Percentiles rank a stretch among this genome's conserved stretches.
Conservation (phyloP, 441 rosid species). For the Erodium texanum region DNA sequence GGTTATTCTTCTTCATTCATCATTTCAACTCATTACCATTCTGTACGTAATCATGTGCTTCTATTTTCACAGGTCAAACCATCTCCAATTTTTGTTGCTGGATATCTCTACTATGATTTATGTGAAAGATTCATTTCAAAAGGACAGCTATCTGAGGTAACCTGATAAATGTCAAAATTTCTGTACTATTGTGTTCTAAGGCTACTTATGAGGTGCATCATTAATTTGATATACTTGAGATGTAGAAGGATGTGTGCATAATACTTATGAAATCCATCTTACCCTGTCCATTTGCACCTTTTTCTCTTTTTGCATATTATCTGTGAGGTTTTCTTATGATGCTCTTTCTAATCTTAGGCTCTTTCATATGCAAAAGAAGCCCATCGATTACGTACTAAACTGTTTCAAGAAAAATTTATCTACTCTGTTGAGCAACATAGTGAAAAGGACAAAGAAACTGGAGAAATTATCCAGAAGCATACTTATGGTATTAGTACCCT, state of each 20-base stretch:
- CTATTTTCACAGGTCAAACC: conserved; percentile 41
- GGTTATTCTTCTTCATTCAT: conserved; percentile 1
- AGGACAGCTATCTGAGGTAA: conserved; percentile 77
- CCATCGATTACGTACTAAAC: conserved; percentile 50
- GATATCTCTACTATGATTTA: conserved; percentile 75
- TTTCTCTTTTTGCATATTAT: not conserved
- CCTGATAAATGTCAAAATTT: not conserved
- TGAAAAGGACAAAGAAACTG: conserved; percentile 36
- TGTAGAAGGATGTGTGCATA: not conserved
- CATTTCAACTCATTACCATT: conserved; percentile 11
- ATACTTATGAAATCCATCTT: not conserved
- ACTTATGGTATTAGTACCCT: conserved; percentile 33
- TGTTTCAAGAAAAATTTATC: conserved; percentile 64
- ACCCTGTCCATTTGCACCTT: conserved; percentile 1
- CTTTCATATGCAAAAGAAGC: conserved; percentile 81
- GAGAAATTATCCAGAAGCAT: conserved; percentile 33
- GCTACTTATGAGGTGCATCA: conserved; percentile 1
- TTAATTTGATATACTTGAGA: not conserved
- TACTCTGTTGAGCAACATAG: conserved; percentile 51
- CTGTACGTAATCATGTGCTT: conserved; percentile 8
- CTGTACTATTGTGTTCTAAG: not conserved
- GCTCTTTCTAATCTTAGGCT: conserved; percentile 43
- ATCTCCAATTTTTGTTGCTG: conserved; percentile 55
- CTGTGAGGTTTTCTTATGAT: conserved; percentile 10
- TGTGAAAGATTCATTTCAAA: conserved; percentile 50